These are phyloP conservation scores for Scheffersomyces segobiensis DNA, from an alignment of 1,139 yeast genomes.

Conservation along the genomic window DNA sequence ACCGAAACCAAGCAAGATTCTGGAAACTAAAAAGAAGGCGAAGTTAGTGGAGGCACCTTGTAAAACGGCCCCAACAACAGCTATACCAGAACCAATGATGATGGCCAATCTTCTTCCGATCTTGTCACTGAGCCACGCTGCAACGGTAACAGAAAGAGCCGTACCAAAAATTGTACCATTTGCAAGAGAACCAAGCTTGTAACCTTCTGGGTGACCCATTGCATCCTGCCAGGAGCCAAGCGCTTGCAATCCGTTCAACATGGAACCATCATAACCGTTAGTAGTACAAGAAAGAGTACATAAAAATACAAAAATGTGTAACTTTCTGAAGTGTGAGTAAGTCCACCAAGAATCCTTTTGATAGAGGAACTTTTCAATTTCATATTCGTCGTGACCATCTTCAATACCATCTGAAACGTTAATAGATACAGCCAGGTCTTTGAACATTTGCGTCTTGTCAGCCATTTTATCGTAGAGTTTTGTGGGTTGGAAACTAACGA, in stretches of 20 bases:
- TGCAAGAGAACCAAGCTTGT: constrained; percentile 44
- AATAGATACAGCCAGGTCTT: not conserved
- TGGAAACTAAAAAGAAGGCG: constrained; percentile 4
- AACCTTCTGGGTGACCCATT: constrained; percentile 44
- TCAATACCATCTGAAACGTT: not conserved
- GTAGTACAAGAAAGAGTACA: constrained; percentile 48
- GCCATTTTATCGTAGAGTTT: not conserved
- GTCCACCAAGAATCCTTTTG: not conserved
- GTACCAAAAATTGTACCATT: constrained; percentile 32
- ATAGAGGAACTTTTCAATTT: not conserved
- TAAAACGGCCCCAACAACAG: constrained; percentile 32
- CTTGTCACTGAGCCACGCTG: constrained; percentile 24
- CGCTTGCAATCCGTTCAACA: constrained; percentile 53
- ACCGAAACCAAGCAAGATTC: constrained; percentile 6
- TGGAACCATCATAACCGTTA: constrained; percentile 53
- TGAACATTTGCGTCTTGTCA: not conserved
- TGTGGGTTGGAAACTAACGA: not conserved
- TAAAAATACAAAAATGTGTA: constrained; percentile 37
- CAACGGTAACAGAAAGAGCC: constrained; percentile 19
- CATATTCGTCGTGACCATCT: not conserved
- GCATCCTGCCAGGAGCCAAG: constrained; percentile 34
- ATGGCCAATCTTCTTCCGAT: constrained; percentile 38
- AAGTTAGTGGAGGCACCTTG: constrained; percentile 5
- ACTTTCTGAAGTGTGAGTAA: constrained; percentile 29
- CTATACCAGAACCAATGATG: constrained; percentile 23